Percentiles rank a stretch among this genome's conserved stretches.
Evolutionary conservation across 495 filamentous ascomycete genomes (phyloP).

Genomic region (Hypoxylon perforatum): DNA sequence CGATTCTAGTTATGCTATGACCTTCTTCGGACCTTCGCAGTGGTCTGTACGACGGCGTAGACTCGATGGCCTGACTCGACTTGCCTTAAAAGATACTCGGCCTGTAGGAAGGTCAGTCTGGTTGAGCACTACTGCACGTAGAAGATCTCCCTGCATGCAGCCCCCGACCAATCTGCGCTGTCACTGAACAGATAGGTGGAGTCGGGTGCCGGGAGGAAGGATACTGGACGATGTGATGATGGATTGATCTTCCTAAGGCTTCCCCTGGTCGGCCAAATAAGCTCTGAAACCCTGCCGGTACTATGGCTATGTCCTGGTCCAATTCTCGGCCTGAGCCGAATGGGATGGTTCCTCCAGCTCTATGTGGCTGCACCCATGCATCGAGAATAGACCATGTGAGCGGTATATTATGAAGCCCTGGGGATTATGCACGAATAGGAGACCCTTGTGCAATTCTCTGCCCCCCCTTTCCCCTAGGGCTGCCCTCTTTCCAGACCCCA

Average conservation of each 20-base stretch:
- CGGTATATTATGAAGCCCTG: constrained; percentile 22
- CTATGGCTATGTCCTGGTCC: constrained; percentile 32
- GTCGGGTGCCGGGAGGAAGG: constrained; percentile 13
- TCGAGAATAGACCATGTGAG: constrained; percentile 40
- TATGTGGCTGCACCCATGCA: constrained; percentile 43
- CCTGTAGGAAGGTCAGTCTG: constrained; percentile 6
- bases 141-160: constrained; percentile 25
- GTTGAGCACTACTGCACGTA: constrained; percentile 19
- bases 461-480: not conserved
- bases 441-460: constrained; percentile 25
- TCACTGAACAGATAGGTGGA: constrained; percentile 20
- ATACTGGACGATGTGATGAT: no score
- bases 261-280: constrained; percentile 44
- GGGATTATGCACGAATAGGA: constrained; percentile 28
- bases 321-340: constrained; percentile 50
- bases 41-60: constrained; percentile 17
- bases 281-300: constrained; percentile 48
- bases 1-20: constrained; percentile 10
- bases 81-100: not conserved
- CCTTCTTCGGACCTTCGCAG: constrained; percentile 26
- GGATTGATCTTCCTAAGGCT: constrained; percentile 34
- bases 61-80: constrained; percentile 16
- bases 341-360: constrained; percentile 36
- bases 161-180: constrained; percentile 17
- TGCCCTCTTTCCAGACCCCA: constrained; percentile 18